Base-by-base conservation (phyloP, 2,329 filamentous ascomycete genomes). In the Ceratocystis colombiana region DNA sequence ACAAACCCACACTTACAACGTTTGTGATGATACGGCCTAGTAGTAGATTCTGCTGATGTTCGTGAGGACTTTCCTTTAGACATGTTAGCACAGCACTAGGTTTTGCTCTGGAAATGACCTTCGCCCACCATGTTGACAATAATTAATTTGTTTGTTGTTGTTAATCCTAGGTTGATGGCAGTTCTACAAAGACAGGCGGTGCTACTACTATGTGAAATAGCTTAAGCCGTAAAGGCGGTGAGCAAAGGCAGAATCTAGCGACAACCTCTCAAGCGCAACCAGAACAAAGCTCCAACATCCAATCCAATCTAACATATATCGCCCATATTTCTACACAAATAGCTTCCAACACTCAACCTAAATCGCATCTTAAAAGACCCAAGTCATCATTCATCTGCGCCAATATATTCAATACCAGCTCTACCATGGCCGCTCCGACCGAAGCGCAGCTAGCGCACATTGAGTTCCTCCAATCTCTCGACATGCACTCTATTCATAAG, bases 21-120 rank as follows among this genome's bases (percentile, higher is more conserved):
- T 99, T 99, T 74, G 88, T 94, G 77, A 96, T 96, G 77, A 99
- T 96, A 69, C 94, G 90, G 25, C 90, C 94, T 59, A 97, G 84
- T 72, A 99, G 82, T 64, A 96, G 81, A 73, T 88, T 95, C 80
- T 99, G 93, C 80, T 97, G 94, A 72, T 97, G 92, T 75, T 97
- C 94, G 74, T 99, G 94, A 48, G 94, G 94, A 72, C 90, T 96
- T 76, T 99, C 94, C 93, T 88, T 30, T 68, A 17, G 20, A 3
- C 2, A 6, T 10, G 48, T 68, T 50, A 68, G 61, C 25, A 25
- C 10, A 44, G 10, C n/a, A 25, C 7, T 5, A n/a, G 7, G 7
- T 8, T 30, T 15, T 22, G 15, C 2, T 4, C 2, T 53, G 10
- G 10, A 15, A 25, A 50, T 30, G 4, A 17, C 25, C 8, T 20